Base-by-base conservation (phyloP, 805 yeast species). In the Gaillardinia entomophila region DNA sequence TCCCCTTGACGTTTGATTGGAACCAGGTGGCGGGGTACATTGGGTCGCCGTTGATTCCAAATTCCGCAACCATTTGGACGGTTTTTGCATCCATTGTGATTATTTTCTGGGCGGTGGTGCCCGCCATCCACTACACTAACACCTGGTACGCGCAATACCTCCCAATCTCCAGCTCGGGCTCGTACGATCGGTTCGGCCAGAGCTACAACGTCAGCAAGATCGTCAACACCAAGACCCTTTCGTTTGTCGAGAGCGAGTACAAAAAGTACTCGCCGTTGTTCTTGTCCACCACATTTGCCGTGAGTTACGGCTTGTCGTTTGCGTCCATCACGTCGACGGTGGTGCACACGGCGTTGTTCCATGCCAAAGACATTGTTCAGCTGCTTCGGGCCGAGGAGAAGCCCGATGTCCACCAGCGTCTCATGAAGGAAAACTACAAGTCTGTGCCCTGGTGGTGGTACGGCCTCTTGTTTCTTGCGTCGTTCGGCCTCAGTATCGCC, bases 1-100 rank as follows among this genome's bases (percentile, higher is more conserved):
- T 78, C 42, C 88, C 88, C 8, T 51, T 79, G 28, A 74, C 82
- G 12, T 78, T 81, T 46, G 86, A 80, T 55, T 81, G 85, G 85
- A 71, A 72, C 45, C 76, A 75, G 47, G 61, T 79, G 26, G 70
- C 77, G 6, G 68, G 66, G 36, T 71, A 67, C 54, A 57, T 74
- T 40, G 79, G 79, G 12, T 73, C 79, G 14, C 86, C 87, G 8
- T 64, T 81, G 48, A 65, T 77, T 33, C 80, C 84, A 7, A 86
- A 87, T 13, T 68, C 72, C 17, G 53, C 68, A 12, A 57, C 72
- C n/a, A 62, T 75, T 15, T 55, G 71, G 22, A 62, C 77, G 15
- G 49, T 73, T 26, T 55, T 75, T 26, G 28, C 36, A 8, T 49
- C 57, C 7, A 40, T 57, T 34, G 57, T 45, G 38, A 3, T 40